Base-by-base conservation (phyloP, 768 basidiomycete species). In the Mycena indigotica region DNA sequence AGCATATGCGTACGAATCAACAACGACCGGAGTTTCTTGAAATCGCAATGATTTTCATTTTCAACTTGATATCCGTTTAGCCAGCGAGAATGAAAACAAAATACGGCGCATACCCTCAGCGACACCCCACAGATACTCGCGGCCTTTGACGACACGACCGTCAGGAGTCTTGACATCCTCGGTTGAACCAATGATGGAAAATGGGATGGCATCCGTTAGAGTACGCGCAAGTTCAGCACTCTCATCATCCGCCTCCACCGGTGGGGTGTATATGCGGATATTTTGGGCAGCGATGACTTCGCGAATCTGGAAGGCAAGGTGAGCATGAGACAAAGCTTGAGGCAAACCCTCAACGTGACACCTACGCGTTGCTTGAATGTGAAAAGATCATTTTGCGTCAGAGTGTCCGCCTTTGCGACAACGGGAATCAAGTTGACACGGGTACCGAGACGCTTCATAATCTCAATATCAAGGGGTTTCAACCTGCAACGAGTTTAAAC, bases 91-190 rank as follows among this genome's bases (percentile, higher is more conserved):
- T 30, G 53, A 25, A 5, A 16, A 25, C n/a, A n/a, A 53, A 19
- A 24, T 73, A 48, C 25, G 25, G 46, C 80, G 49, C n/a, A n/a
- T 38, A 93, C 93, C 93, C 81, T 99, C 97, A 8, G 97, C 97
- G n/a, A 99, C 95, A 81, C 97, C 97, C 97, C 97, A 99, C 15
- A 96, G 86, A 71, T 99, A 99, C 74, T 98, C 93, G 67, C 97
- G 88, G 45, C 97, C 97, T 76, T 98, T 98, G 70, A 99, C 97
- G 29, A 85, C 75, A 56, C 95, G 86, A 12, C 97, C 97, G 70
- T 98, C 96, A 23, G 81, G 76, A 3, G 93, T 98, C 67, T 84
- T 84, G 46, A 99, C 96, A 64, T 99, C 96, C 69, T 95, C 88
- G 0, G 93, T 98, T 23, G 91, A 94, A 28, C 97, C 97, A 67